Conservation (phyloP, 495 filamentous ascomycete species). For the Sabuloglossum arenarium region DNA sequence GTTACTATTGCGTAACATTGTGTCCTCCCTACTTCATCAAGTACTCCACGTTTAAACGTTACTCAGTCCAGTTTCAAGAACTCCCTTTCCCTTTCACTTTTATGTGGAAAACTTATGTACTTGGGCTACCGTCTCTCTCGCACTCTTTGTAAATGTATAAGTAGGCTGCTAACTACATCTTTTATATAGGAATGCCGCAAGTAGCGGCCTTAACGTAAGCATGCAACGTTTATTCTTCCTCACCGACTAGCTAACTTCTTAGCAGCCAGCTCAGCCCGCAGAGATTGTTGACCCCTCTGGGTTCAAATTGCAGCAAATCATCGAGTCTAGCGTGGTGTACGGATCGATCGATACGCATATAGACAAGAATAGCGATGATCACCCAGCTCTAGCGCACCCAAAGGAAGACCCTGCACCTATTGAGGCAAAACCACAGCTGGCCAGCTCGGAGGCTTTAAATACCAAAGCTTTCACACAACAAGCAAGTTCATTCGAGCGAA, state of each 20-base stretch:
- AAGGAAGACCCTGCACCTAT: background rate
- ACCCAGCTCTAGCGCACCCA: background rate
- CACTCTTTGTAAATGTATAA: background rate
- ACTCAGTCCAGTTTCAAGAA: background rate
- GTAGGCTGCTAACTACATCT: background rate
- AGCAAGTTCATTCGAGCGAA: background rate
- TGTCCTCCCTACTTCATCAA: background rate
- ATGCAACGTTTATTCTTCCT: background rate
- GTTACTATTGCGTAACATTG: background rate
- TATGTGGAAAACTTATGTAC: background rate
- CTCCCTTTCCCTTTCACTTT: background rate
- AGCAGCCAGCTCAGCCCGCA: background rate
- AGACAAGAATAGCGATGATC: background rate
- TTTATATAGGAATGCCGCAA: background rate
- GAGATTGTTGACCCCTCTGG: background rate
- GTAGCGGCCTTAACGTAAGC: background rate
- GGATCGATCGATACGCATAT: background rate
- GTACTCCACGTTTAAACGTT: background rate
- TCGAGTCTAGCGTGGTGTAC: background rate
- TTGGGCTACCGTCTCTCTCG: background rate
- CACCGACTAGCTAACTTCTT: background rate
- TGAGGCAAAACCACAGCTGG: background rate
- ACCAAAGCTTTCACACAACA: background rate
- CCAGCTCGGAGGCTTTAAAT: background rate
- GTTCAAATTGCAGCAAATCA: background rate